phyloP scores from a whole-genome alignment of 2,329 filamentous ascomycete genomes.

The Cytospora schulzeri region DNA sequence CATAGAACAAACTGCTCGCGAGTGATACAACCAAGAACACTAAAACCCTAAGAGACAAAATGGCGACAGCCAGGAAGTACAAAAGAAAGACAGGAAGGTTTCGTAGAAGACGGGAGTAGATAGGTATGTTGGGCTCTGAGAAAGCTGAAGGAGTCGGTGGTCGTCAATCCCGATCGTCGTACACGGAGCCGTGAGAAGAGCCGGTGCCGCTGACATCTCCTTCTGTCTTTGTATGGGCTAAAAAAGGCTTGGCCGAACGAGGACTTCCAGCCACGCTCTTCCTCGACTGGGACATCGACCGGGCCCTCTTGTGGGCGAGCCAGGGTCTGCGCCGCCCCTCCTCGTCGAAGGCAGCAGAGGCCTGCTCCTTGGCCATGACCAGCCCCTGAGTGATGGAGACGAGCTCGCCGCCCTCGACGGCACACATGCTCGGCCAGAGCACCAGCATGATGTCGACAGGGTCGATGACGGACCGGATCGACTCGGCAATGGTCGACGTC shows the following conservation, averaged over 20 bases:
- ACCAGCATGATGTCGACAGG: constrained; percentile 39
- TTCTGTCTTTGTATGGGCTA: constrained; percentile 26
- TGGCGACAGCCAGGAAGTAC: not conserved
- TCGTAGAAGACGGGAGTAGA: not conserved
- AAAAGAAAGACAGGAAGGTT: not conserved
- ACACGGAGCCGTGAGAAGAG: not conserved
- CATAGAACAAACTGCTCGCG: constrained; percentile 1
- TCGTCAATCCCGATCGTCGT: constrained; percentile 2
- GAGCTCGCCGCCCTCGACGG: constrained; percentile 38
- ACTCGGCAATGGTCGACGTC: constrained; percentile 11
- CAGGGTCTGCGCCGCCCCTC: constrained; percentile 28
- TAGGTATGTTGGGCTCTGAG: not conserved
- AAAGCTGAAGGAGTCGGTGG: constrained; percentile 2
- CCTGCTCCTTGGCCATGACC: constrained; percentile 40
- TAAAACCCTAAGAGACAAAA: constrained; percentile 4
- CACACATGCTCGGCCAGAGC: constrained; percentile 40
- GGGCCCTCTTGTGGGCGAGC: constrained; percentile 21
- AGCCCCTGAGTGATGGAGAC: constrained; percentile 40
- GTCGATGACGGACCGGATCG: constrained; percentile 31
- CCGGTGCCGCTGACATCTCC: not conserved
- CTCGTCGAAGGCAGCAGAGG: constrained; percentile 35
- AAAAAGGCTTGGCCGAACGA: constrained; percentile 37
- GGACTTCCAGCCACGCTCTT: not conserved
- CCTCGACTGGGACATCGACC: constrained; percentile 21
- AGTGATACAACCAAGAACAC: not conserved